A percentile compares a stretch with the other conserved stretches of the same genome.
These are phyloP conservation scores for Smallanthus sonchifolius DNA, from an alignment of 129 eudicot species.

Conservation along the genomic window DNA sequence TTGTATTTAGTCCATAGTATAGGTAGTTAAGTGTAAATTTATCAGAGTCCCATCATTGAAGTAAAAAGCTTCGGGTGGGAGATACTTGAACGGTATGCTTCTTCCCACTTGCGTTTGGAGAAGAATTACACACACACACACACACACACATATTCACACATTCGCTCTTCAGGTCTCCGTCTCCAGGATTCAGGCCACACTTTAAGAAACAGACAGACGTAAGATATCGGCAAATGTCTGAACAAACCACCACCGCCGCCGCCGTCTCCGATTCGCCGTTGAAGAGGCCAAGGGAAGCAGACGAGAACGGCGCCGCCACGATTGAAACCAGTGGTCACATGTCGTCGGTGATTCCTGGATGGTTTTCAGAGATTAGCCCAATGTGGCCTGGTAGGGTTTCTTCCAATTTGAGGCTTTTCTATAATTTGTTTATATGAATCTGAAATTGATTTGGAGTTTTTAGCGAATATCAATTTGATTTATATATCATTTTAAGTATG, in stretches of 20 bases:
- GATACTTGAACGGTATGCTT: conserved; percentile 14
- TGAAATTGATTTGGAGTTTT: not conserved
- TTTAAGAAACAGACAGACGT: conserved; percentile 14
- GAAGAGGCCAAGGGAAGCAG: conserved; percentile 48
- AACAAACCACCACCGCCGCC: conserved; percentile 33
- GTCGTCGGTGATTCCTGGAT: conserved; percentile 79
- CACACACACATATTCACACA: too few species aligned
- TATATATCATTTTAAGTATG: too few species aligned
- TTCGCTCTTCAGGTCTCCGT: not conserved
- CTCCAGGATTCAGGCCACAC: conserved; percentile 1
- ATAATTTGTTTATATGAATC: not conserved
- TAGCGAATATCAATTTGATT: too few species aligned
- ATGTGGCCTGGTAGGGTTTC: conserved; percentile 90
- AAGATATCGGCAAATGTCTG: conserved; percentile 26
- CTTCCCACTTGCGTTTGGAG: not conserved
- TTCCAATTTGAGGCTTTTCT: not conserved
- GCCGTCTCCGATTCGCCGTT: conserved; percentile 34
- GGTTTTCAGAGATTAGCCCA: conserved; percentile 98
- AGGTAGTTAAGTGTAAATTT: conserved; percentile 6
- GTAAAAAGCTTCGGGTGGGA: not conserved
- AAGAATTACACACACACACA: conserved; percentile 18
- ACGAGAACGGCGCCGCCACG: not conserved
- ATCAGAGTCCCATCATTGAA: not conserved
- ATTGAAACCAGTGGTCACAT: conserved; percentile 2
- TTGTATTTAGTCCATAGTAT: not conserved